A percentile compares a stretch with the other conserved stretches of the same genome.
These are phyloP conservation scores for Mariannaea elegans DNA, from an alignment of 2,329 filamentous ascomycete species.

Conservation along the genomic window DNA sequence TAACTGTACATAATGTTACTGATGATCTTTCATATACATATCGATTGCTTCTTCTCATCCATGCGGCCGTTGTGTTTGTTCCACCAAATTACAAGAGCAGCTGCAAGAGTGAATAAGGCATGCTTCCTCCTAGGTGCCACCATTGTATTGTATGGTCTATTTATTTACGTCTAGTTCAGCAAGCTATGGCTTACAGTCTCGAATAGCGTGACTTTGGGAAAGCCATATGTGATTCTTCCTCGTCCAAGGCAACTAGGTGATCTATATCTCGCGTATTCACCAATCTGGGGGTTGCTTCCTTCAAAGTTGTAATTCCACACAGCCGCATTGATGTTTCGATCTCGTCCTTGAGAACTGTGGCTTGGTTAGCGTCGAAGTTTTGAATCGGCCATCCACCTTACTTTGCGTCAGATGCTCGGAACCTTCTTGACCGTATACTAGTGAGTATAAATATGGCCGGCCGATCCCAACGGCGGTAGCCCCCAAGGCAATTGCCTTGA, in stretches of 20 bases:
- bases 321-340: conserved; percentile 44
- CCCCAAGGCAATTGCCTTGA: conserved; percentile 63
- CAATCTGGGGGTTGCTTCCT: conserved; percentile 38
- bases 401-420: conserved; percentile 65
- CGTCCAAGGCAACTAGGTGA: conserved; percentile 39
- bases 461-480: conserved; percentile 64
- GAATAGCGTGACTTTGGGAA: conserved; percentile 6
- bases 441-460: conserved; percentile 60
- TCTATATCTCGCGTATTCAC: conserved; percentile 46
- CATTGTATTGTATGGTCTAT: too few relatives aligned
- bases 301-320: conserved; percentile 40
- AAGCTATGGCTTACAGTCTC: conserved; percentile 33
- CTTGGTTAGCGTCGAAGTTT: too few relatives aligned
- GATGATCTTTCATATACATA: too few relatives aligned
- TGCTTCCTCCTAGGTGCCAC: too few relatives aligned
- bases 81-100: too few relatives aligned
- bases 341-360: conserved; percentile 43
- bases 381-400: too few relatives aligned
- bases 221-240: conserved; percentile 10
- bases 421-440: conserved; percentile 63
- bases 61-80: too few relatives aligned
- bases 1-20: too few relatives aligned
- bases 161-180: too few relatives aligned
- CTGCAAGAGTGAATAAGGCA: too few relatives aligned
- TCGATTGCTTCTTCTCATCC: too few relatives aligned